phyloP scores from a whole-genome alignment of 257 asterid genomes.

The Fraxinus americana region DNA sequence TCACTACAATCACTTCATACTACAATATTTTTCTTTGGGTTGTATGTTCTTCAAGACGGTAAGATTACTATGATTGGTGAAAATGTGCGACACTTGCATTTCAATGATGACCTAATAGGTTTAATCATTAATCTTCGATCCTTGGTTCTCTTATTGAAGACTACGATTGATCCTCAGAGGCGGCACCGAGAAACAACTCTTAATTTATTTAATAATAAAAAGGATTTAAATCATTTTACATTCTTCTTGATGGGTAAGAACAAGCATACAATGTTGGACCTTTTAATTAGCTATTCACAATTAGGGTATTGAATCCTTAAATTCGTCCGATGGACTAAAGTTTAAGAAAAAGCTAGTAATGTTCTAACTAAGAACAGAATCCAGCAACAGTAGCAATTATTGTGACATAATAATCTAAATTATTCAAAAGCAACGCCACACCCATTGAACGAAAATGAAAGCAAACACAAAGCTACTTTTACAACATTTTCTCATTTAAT shows the following conservation, averaged over 20 bases:
- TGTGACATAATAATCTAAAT: conserved; percentile 25
- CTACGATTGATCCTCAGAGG: too few species aligned
- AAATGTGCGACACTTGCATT: too few species aligned
- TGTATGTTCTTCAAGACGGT: too few species aligned
- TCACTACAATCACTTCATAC: too few species aligned
- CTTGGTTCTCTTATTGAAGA: too few species aligned
- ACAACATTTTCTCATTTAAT: conserved; percentile 17
- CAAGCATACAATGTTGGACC: not conserved
- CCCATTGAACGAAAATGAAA: conserved; percentile 58
- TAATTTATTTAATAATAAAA: too few species aligned
- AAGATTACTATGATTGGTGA: too few species aligned
- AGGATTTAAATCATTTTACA: not conserved
- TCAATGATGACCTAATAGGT: too few species aligned
- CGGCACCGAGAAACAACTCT: too few species aligned
- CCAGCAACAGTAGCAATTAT: conserved; percentile 44
- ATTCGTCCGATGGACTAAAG: not conserved
- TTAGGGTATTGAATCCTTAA: not conserved
- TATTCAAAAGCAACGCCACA: conserved; percentile 44
- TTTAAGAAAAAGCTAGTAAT: not conserved
- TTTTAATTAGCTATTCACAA: not conserved
- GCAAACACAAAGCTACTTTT: conserved; percentile 61
- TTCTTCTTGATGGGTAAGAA: not conserved
- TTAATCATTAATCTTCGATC: too few species aligned
- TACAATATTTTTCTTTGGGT: too few species aligned
- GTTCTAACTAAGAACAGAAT: conserved; percentile 10